Evolutionary conservation across 164 flowering plant species (phyloP), one percentile per base, ranked within the genome.

Genomic region (Pachysandra terminalis): DNA sequence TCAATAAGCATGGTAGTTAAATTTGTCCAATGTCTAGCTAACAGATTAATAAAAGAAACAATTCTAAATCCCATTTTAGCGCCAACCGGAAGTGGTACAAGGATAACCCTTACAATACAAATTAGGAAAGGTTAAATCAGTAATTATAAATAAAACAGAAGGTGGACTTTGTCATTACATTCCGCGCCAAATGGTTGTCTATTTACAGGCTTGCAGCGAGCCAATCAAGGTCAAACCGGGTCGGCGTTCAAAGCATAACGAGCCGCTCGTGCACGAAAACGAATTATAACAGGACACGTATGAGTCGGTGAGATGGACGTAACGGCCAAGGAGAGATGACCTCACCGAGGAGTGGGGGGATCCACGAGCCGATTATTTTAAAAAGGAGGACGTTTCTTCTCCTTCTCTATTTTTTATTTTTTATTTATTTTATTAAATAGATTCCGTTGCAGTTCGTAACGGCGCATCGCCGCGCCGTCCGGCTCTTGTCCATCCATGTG

Each of bases 401-500:
- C 27, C 71, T n/a, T n/a, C n/a, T n/a, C n/a, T n/a, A n/a, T n/a
- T n/a, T n/a, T n/a, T n/a, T n/a, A n/a, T n/a, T n/a, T n/a, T n/a
- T n/a, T n/a, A n/a, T 13, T 61, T 64, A 55, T 49, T 66, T 22
- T 13, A 57, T 35, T 19, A 26, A 60, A 56, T 35, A 60, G 65
- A 54, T 56, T 56, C 71, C 41, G 70, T 63, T 78, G 71, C 78
- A 79, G 79, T 80, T 58, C 72, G 76, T 76, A 81, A 84, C 85
- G 90, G 83, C 82, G 83, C 66, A 59, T 63, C 70, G 65, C 90
- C 93, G 89, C 81, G 93, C 89, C 86, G 93, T 82, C 90, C 86
- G 89, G 84, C 62, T 68, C 67, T 71, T 86, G 93, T 86, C 93
- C 70, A 71, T 68, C 74, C 63, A 56, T 80, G 83, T 76, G 82